Conservation (phyloP, 352 stramenopile species). For the Phytopythium vexans region DNA sequence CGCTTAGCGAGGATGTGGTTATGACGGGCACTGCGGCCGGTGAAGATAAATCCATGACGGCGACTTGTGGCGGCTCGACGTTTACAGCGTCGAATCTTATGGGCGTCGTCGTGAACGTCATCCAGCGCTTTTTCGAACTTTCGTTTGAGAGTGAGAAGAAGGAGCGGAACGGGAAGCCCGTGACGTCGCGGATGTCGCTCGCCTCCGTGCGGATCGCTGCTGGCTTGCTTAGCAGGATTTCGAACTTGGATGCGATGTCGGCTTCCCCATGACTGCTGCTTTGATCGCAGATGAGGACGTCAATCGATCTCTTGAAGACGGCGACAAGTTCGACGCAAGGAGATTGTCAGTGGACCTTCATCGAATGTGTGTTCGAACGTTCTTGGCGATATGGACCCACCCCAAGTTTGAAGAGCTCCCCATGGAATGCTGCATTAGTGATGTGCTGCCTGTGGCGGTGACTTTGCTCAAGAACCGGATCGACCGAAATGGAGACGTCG, state of each 20-base stretch:
- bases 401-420: conserved; percentile 35
- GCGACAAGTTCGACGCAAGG: conserved; percentile 39
- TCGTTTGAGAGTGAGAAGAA: conserved; percentile 13
- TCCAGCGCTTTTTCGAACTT: conserved; percentile 31
- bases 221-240: conserved; percentile 54
- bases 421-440: conserved; percentile 48
- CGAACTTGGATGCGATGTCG: conserved; percentile 65
- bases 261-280: conserved; percentile 56
- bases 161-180: conserved; percentile 2
- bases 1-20: conserved; percentile 19
- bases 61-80: conserved; percentile 20
- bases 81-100: conserved; percentile 41
- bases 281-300: conserved; percentile 50
- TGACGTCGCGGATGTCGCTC: conserved; percentile 52
- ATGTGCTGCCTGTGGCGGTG: conserved; percentile 67
- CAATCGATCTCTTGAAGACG: conserved; percentile 8
- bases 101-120: conserved; percentile 53
- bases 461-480: conserved; percentile 79
- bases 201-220: conserved; percentile 68
- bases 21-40: conserved; percentile 9
- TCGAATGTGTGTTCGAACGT: conserved; percentile 43
- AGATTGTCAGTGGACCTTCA: conserved; percentile 64
- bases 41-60: conserved; percentile 17
- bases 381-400: conserved; percentile 63
- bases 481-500: conserved; percentile 30